phyloP scores from a whole-genome alignment of 2,329 filamentous ascomycete species.

The Ophiostoma himal-ulmi region DNA sequence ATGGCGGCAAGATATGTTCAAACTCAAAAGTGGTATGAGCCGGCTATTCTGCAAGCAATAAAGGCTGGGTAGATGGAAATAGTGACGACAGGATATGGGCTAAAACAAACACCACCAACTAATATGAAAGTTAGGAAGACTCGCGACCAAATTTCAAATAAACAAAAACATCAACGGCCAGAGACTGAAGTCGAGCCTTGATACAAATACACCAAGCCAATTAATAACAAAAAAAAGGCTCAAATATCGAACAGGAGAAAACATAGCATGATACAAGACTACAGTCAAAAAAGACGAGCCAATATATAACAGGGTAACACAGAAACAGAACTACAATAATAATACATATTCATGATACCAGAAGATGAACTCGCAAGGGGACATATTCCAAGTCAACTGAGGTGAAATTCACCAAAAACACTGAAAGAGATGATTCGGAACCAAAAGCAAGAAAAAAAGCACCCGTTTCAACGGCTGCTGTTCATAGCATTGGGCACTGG shows the following conservation, averaged over 20 bases:
- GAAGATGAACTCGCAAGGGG: not conserved
- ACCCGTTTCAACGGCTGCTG: slow-evolving; percentile 28
- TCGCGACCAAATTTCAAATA: not conserved
- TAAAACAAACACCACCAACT: not conserved
- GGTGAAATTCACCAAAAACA: not conserved
- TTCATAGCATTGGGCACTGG: slow-evolving; percentile 40
- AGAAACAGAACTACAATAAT: not conserved
- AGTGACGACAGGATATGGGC: not conserved
- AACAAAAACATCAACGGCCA: not conserved
- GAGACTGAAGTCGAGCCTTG: not conserved
- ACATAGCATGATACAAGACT: not conserved
- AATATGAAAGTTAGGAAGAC: not conserved
- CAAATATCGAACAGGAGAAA: not conserved
- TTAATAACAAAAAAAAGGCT: not conserved
- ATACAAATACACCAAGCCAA: not conserved
- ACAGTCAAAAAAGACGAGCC: not conserved
- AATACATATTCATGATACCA: not conserved
- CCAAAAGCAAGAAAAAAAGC: not conserved
- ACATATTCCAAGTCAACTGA: not conserved
- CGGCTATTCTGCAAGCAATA: not conserved
- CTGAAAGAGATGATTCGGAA: not conserved
- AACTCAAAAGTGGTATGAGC: not conserved
- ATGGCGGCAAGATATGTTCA: not conserved
- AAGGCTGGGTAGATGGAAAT: not conserved
- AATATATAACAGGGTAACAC: not conserved